phyloP scores from a whole-genome alignment of 2,329 filamentous ascomycete genomes.

The Epichloe typhina region DNA sequence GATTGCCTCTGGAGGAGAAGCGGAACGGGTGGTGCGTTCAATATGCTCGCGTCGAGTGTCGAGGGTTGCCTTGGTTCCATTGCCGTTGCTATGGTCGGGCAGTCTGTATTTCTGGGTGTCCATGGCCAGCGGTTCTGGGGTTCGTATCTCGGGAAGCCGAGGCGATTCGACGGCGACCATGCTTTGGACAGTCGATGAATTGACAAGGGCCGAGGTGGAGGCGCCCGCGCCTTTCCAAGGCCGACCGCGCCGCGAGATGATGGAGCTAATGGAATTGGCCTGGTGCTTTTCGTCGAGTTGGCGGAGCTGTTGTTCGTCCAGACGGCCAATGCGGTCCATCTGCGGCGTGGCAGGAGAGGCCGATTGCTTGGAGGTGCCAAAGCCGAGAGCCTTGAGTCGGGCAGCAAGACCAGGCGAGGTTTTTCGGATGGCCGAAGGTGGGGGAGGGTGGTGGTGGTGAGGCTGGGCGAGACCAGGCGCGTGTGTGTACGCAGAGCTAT shows the following conservation, averaged over 20 bases:
- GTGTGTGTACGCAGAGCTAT: constrained; percentile 10
- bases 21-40: constrained; percentile 32
- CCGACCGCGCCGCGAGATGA: constrained; percentile 52
- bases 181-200: constrained; percentile 9
- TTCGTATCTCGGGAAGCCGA: constrained; percentile 38
- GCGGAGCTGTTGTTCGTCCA: constrained; percentile 56
- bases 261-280: constrained; percentile 34
- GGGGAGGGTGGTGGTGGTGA: constrained; percentile 14
- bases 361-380: constrained; percentile 32
- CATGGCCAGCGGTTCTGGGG: constrained; percentile 41
- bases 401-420: constrained; percentile 52
- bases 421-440: constrained; percentile 32
- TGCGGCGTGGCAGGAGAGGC: constrained; percentile 14
- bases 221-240: constrained; percentile 56
- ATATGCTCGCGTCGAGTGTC: constrained; percentile 46
- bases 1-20: constrained; percentile 20
- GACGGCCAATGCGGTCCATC: constrained; percentile 46
- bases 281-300: constrained; percentile 52
- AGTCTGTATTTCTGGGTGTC: constrained; percentile 64
- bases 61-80: constrained; percentile 50
- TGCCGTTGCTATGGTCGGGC: constrained; percentile 55
- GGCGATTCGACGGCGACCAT: constrained; percentile 18
- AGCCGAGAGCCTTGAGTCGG: constrained; percentile 51
- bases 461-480: constrained; percentile 10
- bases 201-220: constrained; percentile 17